Evolutionary conservation across 2,329 filamentous ascomycete genomes (phyloP), one percentile per base, ranked within the genome.

Genomic region (Cryphonectria japonica): DNA sequence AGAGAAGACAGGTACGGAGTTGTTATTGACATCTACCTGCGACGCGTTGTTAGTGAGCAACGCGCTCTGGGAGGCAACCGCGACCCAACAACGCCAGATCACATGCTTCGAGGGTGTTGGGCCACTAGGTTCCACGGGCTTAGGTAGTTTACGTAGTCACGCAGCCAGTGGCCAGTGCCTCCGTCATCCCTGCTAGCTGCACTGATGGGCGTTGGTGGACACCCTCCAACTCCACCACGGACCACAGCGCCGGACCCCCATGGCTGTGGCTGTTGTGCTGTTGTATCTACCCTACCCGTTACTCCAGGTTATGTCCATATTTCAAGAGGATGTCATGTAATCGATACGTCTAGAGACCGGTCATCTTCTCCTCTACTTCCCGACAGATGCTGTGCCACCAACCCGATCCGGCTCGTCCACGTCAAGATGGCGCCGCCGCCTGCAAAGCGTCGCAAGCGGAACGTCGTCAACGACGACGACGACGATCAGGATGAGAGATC

Each of bases 361-460:
- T 39, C 32, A n/a, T 43, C 32, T 29, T 39, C 16, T 57, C 19
- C n/a, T n/a, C 22, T n/a, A 39, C 37, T 11, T n/a, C 16, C 16
- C 29, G 67, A 61, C 72, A 70, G 68, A 72, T 73, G 72, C 72
- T 70, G 66, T 57, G 52, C 32, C 64, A 43, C 22, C 66, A 14
- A 50, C 50, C 26, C n/a, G 62, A 26, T 82, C 50, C 67, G 67
- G 67, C 43, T 87, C 75, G 68, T 79, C 71, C 72, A 74, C 68
- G 72, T 73, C 74, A 77, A 76, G 74, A 89, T 89, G 87, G 85
- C 86, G 76, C 86, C 87, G 80, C 84, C 87, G 80, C 84, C 86
- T 73, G 82, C 86, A 78, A 88, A 88, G 81, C 86, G 88, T 79
- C 86, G 85, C 75, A 87, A 84, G 83, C 86, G 85, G 75, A 89